Base-by-base conservation (phyloP, 352 stramenopile species). In the Globisporangium cystogenes region DNA sequence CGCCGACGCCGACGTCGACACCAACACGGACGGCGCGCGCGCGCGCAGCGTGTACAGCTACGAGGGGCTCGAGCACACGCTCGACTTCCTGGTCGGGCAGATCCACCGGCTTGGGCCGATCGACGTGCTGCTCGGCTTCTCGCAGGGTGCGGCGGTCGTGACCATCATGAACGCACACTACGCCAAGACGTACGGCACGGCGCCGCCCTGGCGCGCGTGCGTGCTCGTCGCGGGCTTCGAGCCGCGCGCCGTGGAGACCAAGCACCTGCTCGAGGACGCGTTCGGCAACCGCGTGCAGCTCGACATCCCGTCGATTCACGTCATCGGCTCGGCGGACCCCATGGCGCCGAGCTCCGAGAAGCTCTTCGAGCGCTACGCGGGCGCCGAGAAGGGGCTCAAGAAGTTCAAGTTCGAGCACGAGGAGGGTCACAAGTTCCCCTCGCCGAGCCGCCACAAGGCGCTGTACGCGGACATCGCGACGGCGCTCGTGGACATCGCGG, bases 341-440 rank as follows among this genome's bases (percentile, higher is more conserved):
- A 61, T 85, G 36, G 61, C 67, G 23, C 35, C 55, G n/a, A 62
- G 81, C 24, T 76, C 67, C n/a, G 57, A 86, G 42, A 72, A 72
- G 36, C 61, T 92, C 33, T 64, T 74, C 31, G 61, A 69, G 11
- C 67, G 62, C 42, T 90, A 79, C 51, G 59, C 71, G 7, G 46
- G 33, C 24, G 62, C 59, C 16, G 46, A 52, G 0, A 60, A 62
- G 11, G 65, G 69, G 39, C 12, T 74, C 27, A 62, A 59, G 24
- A 60, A 62, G 20, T 48, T 68, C 53, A 66, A 67, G 48, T 83
- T 89, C 33, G 74, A 76, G 24, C 81, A 91, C 50, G 70, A 88
- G n/a, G 78, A 87, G 63, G 81, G 81, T n/a, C 81, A 89, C 70
- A 84, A 85, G 53, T 91, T 89, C 57, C 81, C 81, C 21, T 72